These are phyloP conservation scores for Protomyces lactucae-debilis DNA, from an alignment of 1,139 yeast genomes.

Conservation along the genomic window DNA sequence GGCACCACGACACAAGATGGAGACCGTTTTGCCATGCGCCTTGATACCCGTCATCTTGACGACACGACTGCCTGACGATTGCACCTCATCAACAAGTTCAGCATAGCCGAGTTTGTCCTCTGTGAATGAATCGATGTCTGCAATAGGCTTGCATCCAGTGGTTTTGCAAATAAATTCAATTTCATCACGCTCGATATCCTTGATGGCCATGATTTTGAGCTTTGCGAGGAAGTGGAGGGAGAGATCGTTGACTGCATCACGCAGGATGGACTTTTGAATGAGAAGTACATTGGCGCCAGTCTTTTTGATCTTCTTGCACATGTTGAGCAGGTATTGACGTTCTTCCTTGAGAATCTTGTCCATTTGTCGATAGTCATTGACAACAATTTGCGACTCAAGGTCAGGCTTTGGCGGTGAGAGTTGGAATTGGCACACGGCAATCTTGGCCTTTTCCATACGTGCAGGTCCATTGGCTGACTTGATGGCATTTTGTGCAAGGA, in stretches of 20 bases:
- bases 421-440: constrained; percentile 92
- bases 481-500: constrained; percentile 80
- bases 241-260: constrained; percentile 96
- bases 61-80: constrained; percentile 86
- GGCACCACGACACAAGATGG: constrained; percentile 92
- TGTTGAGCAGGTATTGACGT: constrained; percentile 86
- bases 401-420: constrained; percentile 98
- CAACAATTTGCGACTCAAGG: constrained; percentile 95
- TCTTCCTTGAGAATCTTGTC: constrained; percentile 97
- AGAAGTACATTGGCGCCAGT: constrained; percentile 91
- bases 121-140: constrained; percentile 85
- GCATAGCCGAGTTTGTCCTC: constrained; percentile 92
- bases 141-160: constrained; percentile 91
- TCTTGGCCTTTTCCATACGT: constrained; percentile 86
- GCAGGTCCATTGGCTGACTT: constrained; percentile 96
- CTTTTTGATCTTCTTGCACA: constrained; percentile 93
- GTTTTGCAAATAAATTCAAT: constrained; percentile 86
- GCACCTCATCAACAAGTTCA: constrained; percentile 86
- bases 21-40: constrained; percentile 65
- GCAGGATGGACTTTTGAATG: constrained; percentile 86
- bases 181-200: constrained; percentile 95
- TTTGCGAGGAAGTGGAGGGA: constrained; percentile 92
- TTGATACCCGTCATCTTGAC: constrained; percentile 88
- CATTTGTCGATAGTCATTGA: constrained; percentile 97
- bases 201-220: constrained; percentile 86